These are phyloP conservation scores for Phytophthora capsici DNA, from an alignment of 352 stramenopile genomes.

Conservation along the genomic window DNA sequence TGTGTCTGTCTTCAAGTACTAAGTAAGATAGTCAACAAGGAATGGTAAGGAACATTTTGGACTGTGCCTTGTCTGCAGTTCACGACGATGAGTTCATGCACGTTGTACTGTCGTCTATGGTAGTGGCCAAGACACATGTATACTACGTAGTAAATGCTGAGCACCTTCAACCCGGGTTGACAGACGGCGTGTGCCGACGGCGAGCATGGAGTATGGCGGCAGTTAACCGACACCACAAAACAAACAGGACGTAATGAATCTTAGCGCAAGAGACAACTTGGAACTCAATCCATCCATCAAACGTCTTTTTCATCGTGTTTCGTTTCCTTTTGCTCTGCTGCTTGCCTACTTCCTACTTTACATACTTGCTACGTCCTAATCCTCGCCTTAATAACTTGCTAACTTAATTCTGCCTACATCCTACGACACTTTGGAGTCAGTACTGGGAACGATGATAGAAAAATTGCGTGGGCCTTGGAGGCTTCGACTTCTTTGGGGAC, in stretches of 20 bases:
- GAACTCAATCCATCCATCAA: constrained; percentile 19
- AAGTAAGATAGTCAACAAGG: constrained; percentile 27
- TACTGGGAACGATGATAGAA: constrained; percentile 36
- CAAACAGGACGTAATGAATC: too few species aligned
- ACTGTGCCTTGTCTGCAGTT: constrained; percentile 3
- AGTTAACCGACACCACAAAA: neutral
- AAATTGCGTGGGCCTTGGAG: constrained; percentile 14
- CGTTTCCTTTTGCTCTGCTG: constrained; percentile 27
- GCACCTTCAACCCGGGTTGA: constrained; percentile 1
- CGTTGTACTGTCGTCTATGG: constrained; percentile 1
- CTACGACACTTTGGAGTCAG: constrained; percentile 39
- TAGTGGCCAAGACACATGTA: too few species aligned
- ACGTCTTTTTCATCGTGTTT: constrained; percentile 32
- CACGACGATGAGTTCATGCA: neutral
- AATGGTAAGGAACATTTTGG: constrained; percentile 20
- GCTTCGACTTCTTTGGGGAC: constrained; percentile 7
- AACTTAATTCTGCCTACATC: constrained; percentile 45
- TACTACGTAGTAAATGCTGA: neutral
- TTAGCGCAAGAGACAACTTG: neutral
- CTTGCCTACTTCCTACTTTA: constrained; percentile 43
- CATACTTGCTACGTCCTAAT: constrained; percentile 40
- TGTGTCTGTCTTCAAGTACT: constrained; percentile 84
- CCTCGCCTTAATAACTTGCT: constrained; percentile 42
- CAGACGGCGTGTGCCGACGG: constrained; percentile 1
- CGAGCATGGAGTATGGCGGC: neutral